phyloP scores from a whole-genome alignment of 495 filamentous ascomycete species.

The Lasiosphaeris hirsuta region DNA sequence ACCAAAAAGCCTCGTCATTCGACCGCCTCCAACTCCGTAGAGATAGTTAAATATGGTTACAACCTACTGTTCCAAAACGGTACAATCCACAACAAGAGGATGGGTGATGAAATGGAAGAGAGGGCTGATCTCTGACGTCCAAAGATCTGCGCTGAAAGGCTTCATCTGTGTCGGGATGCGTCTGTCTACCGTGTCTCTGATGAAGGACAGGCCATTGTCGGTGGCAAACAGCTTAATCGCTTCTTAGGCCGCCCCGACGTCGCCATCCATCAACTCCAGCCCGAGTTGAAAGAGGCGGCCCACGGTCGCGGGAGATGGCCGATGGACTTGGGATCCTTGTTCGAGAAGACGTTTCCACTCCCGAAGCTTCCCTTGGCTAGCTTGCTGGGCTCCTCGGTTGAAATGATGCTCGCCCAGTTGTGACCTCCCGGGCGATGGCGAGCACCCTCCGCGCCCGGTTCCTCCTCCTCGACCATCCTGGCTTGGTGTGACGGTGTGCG shows the following conservation, averaged over 20 bases:
- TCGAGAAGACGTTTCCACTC: slow-evolving; percentile 29
- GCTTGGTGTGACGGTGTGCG: neutral
- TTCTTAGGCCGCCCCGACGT: slow-evolving; percentile 31
- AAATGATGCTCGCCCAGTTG: neutral
- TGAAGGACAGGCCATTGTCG: slow-evolving; percentile 32
- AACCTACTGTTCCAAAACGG: slow-evolving; percentile 32
- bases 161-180: slow-evolving; percentile 14
- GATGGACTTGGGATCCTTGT: slow-evolving; percentile 12
- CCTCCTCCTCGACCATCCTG: too few species aligned
- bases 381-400: neutral
- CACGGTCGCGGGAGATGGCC: neutral
- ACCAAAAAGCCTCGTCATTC: slow-evolving; percentile 29
- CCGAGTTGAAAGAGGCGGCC: slow-evolving; percentile 33
- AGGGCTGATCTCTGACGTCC: slow-evolving; percentile 24
- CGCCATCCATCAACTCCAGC: slow-evolving; percentile 33
- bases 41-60: slow-evolving; percentile 33
- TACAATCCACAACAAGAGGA: slow-evolving; percentile 26
- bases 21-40: slow-evolving; percentile 25
- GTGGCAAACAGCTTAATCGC: slow-evolving; percentile 32
- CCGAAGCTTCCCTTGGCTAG: slow-evolving; percentile 17
- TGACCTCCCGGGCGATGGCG: neutral
- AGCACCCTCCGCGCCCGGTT: too few species aligned
- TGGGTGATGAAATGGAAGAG: slow-evolving; percentile 34
- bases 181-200: slow-evolving; percentile 32
- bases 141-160: slow-evolving; percentile 17